Evolutionary conservation across 2,329 filamentous ascomycete species (phyloP).

Genomic region (Calonectria hongkongensis): DNA sequence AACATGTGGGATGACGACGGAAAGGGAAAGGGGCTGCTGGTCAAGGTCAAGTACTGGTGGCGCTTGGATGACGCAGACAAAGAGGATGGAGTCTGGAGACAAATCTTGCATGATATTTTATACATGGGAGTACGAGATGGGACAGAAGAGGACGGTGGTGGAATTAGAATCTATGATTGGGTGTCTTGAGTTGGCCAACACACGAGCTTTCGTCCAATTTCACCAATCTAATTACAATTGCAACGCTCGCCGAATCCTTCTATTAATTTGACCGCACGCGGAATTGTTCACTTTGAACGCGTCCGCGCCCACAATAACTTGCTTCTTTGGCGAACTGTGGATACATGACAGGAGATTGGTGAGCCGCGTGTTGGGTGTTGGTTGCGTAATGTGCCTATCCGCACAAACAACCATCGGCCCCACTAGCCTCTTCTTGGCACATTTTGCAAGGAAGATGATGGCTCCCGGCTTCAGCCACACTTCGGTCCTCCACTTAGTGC

Average conservation of each 20-base stretch:
- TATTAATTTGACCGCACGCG: too few relatives aligned
- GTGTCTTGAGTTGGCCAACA: slow-evolving; percentile 1
- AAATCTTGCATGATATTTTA: slow-evolving; percentile 48
- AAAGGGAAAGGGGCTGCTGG: slow-evolving; percentile 38
- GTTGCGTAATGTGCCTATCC: background rate
- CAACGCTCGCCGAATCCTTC: too few relatives aligned
- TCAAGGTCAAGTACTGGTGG: slow-evolving; percentile 59
- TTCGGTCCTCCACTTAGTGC: background rate
- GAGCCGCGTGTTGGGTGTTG: background rate
- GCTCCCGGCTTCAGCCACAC: too few relatives aligned
- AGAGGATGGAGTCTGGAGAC: slow-evolving; percentile 31
- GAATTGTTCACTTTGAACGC: too few relatives aligned
- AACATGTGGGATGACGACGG: slow-evolving; percentile 53
- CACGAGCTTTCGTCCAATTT: background rate
- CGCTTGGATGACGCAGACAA: slow-evolving; percentile 46
- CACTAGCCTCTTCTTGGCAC: background rate
- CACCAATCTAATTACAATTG: too few relatives aligned
- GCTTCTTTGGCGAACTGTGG: too few relatives aligned
- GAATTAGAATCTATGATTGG: background rate
- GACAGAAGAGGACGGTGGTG: slow-evolving; percentile 24
- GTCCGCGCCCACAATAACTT: too few relatives aligned
- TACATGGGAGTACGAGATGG: slow-evolving; percentile 37
- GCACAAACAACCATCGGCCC: background rate
- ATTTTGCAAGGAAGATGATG: background rate
- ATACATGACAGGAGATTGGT: background rate